Evolutionary conservation across 2,329 filamentous ascomycete species (phyloP).

Genomic region (Epichloe elymi): DNA sequence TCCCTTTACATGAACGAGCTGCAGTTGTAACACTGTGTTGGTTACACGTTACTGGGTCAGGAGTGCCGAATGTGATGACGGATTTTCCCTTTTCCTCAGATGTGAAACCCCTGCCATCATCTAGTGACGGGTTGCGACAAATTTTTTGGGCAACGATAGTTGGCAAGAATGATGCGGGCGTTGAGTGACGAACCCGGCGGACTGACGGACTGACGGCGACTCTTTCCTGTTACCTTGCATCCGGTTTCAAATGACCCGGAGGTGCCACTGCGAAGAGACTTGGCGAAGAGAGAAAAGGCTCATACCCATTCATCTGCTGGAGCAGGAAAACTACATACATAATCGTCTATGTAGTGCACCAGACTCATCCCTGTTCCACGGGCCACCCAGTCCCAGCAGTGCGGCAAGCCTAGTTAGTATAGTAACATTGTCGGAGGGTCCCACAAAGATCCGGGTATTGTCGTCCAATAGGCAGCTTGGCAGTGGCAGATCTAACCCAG

Average conservation of each 20-base stretch:
- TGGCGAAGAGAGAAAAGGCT: background rate
- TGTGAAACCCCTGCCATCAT: background rate
- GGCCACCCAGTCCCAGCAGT: constrained; percentile 3
- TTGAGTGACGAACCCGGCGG: background rate
- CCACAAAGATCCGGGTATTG: background rate
- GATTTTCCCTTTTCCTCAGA: background rate
- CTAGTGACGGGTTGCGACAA: background rate
- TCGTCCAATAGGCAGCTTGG: background rate
- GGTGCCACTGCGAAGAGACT: background rate
- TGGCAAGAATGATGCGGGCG: background rate
- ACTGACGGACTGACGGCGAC: background rate
- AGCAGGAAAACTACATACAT: background rate
- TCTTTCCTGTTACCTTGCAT: background rate
- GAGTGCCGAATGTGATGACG: background rate
- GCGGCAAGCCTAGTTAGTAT: constrained; percentile 3
- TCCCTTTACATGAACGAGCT: background rate
- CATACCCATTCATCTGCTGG: background rate
- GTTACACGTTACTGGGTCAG: background rate
- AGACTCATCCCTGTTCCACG: background rate
- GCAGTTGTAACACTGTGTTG: background rate
- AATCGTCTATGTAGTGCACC: no score
- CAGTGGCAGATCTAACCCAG: constrained; percentile 2
- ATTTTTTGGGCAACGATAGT: background rate
- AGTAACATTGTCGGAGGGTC: constrained; percentile 2
- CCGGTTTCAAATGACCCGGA: background rate